Conservation (phyloP, 2,329 filamentous ascomycete species). For the Colletotrichum musicola region DNA sequence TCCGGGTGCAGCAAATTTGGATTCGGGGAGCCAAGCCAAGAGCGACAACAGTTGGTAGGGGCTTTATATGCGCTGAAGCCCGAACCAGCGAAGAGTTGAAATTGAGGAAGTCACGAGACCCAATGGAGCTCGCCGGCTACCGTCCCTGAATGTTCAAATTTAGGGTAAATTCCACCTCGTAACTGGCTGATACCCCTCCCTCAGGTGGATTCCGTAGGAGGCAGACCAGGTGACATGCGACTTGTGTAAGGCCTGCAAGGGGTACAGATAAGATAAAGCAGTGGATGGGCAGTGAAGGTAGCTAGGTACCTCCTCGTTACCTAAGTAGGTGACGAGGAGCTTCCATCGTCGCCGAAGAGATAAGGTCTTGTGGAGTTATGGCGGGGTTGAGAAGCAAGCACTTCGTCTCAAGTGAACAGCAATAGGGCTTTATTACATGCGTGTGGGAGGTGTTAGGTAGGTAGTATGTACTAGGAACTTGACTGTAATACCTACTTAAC, state of each 20-base stretch:
- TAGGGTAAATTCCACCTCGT: background rate
- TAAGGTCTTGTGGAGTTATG: conserved; percentile 27
- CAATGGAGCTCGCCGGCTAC: conserved; percentile 35
- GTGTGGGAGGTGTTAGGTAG: too few relatives aligned
- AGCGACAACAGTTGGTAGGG: background rate
- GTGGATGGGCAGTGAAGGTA: background rate
- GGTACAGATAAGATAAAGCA: conserved; percentile 2
- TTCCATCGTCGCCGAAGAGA: background rate
- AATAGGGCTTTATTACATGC: background rate
- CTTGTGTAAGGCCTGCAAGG: background rate
- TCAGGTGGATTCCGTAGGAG: too few relatives aligned
- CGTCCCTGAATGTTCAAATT: conserved; percentile 6
- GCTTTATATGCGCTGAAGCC: conserved; percentile 6
- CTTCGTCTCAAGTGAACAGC: background rate
- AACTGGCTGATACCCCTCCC: too few relatives aligned
- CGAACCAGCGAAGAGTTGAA: conserved; percentile 3
- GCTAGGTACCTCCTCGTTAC: too few relatives aligned
- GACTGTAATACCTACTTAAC: too few relatives aligned
- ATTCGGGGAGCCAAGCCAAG: too few relatives aligned
- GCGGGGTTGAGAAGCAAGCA: background rate
- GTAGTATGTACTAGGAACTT: too few relatives aligned
- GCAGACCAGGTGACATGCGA: too few relatives aligned
- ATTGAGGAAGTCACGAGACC: conserved; percentile 29
- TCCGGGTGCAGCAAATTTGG: too few relatives aligned
- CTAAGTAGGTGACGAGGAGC: too few relatives aligned